phyloP scores from a whole-genome alignment of 805 yeast species.

The Huiozyma sinensis region DNA sequence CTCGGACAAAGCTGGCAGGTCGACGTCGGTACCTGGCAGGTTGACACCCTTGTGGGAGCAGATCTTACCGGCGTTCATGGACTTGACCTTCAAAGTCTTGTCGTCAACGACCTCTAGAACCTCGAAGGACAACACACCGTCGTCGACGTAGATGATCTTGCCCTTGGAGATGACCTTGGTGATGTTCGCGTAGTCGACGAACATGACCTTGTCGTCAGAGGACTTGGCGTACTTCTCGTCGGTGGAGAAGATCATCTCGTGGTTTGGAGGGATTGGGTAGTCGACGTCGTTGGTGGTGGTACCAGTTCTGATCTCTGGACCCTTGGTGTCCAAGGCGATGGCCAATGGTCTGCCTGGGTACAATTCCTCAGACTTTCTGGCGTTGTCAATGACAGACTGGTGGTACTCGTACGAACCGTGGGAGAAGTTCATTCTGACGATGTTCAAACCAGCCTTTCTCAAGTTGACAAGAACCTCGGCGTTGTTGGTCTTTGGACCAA shows the following conservation, averaged over 20 bases:
- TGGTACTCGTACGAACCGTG: conserved; percentile 98
- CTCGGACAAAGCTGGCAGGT: conserved; percentile 94
- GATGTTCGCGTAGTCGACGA: conserved; percentile 89
- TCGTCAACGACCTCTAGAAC: conserved; percentile 76
- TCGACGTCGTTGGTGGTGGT: conserved; percentile 73
- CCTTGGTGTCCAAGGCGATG: conserved; percentile 97
- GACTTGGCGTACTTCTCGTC: conserved; percentile 64
- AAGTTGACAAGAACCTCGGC: conserved; percentile 75
- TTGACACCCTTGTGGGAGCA: conserved; percentile 98
- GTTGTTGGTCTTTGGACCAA: conserved; percentile 95
- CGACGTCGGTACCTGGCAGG: conserved; percentile 98
- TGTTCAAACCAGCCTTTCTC: conserved; percentile 95
- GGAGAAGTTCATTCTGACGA: conserved; percentile 97
- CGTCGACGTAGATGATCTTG: conserved; percentile 88
- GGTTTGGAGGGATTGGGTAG: conserved; percentile 73
- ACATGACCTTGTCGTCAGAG: conserved; percentile 77
- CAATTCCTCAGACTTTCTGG: conserved; percentile 83
- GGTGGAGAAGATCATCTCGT: conserved; percentile 89
- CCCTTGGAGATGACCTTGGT: conserved; percentile 86
- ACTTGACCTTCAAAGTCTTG: conserved; percentile 71
- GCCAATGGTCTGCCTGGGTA: conserved; percentile 96
- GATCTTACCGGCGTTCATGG: conserved; percentile 91
- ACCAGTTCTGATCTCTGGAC: conserved; percentile 99
- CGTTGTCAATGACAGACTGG: conserved; percentile 91
- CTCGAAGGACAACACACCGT: conserved; percentile 93